phyloP scores from a whole-genome alignment of 2,329 filamentous ascomycete genomes.

The Sodiomyces alkalinus region DNA sequence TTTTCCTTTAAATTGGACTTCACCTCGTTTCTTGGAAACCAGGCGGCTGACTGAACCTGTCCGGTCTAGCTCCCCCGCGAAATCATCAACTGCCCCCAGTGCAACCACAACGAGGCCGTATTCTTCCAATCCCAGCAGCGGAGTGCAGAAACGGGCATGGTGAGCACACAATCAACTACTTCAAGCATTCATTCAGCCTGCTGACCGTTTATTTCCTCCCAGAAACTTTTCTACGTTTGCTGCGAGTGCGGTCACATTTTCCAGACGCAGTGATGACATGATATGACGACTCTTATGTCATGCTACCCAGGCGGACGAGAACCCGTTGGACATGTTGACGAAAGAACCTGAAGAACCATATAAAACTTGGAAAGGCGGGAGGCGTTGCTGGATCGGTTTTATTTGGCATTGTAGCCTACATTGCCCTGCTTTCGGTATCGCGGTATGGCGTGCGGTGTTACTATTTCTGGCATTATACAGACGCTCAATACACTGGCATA shows the following conservation, averaged over 20 bases:
- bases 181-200: neutral
- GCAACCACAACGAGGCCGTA: conserved; percentile 78
- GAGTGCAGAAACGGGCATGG: conserved; percentile 96
- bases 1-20: no score
- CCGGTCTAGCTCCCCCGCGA: conserved; percentile 70
- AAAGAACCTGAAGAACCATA: no score
- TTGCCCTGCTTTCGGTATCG: neutral
- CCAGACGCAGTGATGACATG: conserved; percentile 22
- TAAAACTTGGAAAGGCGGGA: neutral
- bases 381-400: conserved; percentile 4
- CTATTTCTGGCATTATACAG: no score
- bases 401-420: neutral
- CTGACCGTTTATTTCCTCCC: conserved; percentile 11
- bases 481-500: neutral
- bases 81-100: conserved; percentile 72
- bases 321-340: no score
- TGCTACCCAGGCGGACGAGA: conserved; percentile 10
- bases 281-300: conserved; percentile 7
- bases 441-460: no score
- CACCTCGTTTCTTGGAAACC: no score
- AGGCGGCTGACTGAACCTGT: conserved; percentile 27
- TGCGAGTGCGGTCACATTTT: conserved; percentile 87
- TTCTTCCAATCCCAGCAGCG: conserved; percentile 99
- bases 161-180: no score
- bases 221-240: conserved; percentile 93